Evolutionary conservation across 2,329 filamentous ascomycete species (phyloP).

Genomic region (Aspergillus latus): DNA sequence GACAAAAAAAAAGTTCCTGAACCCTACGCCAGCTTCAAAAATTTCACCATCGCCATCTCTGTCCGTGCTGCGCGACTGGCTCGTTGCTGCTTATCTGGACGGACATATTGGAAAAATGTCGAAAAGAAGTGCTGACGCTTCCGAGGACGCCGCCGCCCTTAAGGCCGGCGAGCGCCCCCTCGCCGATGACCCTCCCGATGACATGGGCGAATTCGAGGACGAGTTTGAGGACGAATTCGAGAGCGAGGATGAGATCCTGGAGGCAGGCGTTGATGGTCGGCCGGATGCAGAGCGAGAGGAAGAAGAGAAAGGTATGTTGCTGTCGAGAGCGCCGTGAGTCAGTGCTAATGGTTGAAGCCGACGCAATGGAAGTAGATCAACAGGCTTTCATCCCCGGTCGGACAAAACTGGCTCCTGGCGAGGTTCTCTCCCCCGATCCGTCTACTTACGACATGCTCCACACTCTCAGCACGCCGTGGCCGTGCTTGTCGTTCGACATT

Average conservation of each 20-base stretch:
- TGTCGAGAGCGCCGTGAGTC: neutral
- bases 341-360: constrained; percentile 39
- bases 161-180: constrained; percentile 63
- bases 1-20: constrained; percentile 35
- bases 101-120: constrained; percentile 49
- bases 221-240: constrained; percentile 97
- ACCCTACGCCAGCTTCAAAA: constrained; percentile 12
- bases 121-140: constrained; percentile 59
- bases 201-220: constrained; percentile 64
- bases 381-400: constrained; percentile 81
- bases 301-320: constrained; percentile 66
- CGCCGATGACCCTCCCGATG: constrained; percentile 49
- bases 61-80: constrained; percentile 24
- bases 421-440: constrained; percentile 85
- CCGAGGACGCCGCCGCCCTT: constrained; percentile 53
- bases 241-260: constrained; percentile 87
- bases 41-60: constrained; percentile 16
- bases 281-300: constrained; percentile 93
- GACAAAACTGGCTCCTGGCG: constrained; percentile 84
- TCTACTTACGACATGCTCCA: constrained; percentile 99
- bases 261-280: constrained; percentile 89
- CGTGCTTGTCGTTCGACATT: constrained; percentile 94
- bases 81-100: constrained; percentile 17
- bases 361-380: constrained; percentile 82
- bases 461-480: constrained; percentile 90